Evolutionary conservation across 768 basidiomycete genomes (phyloP).

Genomic region (Scleroderma bovista): DNA sequence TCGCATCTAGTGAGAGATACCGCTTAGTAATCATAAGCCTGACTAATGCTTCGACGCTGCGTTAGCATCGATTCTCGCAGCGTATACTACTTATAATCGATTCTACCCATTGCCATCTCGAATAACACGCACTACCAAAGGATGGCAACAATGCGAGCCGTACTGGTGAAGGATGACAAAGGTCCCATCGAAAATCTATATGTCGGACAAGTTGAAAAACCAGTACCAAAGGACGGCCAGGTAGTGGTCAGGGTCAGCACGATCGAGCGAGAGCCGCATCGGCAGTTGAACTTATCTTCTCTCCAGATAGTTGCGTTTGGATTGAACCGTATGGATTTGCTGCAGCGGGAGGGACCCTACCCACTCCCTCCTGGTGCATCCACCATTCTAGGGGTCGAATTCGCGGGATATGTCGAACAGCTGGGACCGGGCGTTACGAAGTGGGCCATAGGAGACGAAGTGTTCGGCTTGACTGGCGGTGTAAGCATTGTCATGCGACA

Average conservation of each 20-base stretch:
- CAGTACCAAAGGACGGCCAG: constrained; percentile 49
- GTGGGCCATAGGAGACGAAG: constrained; percentile 65
- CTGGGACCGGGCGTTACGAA: constrained; percentile 45
- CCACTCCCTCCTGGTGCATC: constrained; percentile 74
- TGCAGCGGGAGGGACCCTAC: constrained; percentile 68
- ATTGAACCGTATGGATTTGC: constrained; percentile 84
- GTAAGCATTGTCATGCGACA: constrained; percentile 40
- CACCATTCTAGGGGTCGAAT: constrained; percentile 81
- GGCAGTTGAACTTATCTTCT: neutral
- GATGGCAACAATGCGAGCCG: constrained; percentile 56
- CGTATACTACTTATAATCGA: too few relatives aligned
- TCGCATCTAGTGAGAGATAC: too few relatives aligned
- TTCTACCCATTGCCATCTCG: neutral
- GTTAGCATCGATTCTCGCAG: too few relatives aligned
- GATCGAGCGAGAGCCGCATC: neutral
- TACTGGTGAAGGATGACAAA: constrained; percentile 69
- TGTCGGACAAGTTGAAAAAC: constrained; percentile 65
- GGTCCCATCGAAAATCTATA: constrained; percentile 76
- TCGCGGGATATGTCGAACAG: constrained; percentile 60
- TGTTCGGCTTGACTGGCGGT: constrained; percentile 74
- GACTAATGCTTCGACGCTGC: too few relatives aligned
- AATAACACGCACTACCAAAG: neutral
- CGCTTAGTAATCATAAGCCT: too few relatives aligned
- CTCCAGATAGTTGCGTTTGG: constrained; percentile 74
- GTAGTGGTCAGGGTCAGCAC: constrained; percentile 73